phyloP scores from a whole-genome alignment of 257 asterid species.

The Fraxinus quadrangulata region DNA sequence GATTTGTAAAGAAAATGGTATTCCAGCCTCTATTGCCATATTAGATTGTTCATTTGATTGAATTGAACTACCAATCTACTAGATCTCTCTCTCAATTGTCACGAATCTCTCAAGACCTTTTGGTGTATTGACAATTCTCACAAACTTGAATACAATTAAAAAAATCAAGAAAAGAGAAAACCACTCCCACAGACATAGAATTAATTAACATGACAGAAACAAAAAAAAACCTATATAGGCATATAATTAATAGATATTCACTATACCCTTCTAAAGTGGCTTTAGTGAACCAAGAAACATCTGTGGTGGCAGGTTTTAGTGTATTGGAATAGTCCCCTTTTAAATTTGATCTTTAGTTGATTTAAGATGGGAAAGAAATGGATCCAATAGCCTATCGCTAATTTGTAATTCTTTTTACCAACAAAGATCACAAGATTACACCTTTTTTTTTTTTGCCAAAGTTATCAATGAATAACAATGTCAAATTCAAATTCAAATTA shows the following conservation, averaged over 20 bases:
- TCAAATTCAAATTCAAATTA: not conserved
- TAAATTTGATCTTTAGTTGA: conserved; percentile 59
- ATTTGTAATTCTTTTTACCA: conserved; percentile 68
- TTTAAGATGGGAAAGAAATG: conserved; percentile 38
- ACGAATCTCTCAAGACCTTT: conserved; percentile 77
- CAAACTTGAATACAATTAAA: conserved; percentile 48
- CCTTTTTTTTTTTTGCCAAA: conserved; percentile 33
- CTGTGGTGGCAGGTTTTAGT: conserved; percentile 46
- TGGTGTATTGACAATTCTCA: conserved; percentile 81
- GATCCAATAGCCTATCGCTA: conserved; percentile 64
- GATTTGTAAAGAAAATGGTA: no score
- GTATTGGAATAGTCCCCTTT: conserved; percentile 82
- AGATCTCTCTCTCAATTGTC: conserved; percentile 50
- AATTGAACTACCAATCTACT: conserved; percentile 67
- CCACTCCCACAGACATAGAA: no score
- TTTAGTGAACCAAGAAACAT: conserved; percentile 70
- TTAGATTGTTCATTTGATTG: conserved; percentile 45
- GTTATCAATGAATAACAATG: conserved; percentile 19
- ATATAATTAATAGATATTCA: not conserved
- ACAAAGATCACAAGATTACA: conserved; percentile 75
- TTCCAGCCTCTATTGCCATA: conserved; percentile 32
- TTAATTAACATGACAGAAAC: not conserved
- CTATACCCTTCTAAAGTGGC: conserved; percentile 63
- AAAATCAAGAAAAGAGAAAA: not conserved
- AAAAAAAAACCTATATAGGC: conserved; percentile 1